A percentile compares a stretch with the other conserved stretches of the same genome.
phyloP scores from a whole-genome alignment of 495 filamentous ascomycete species.

The Aspergillus indologenus region DNA sequence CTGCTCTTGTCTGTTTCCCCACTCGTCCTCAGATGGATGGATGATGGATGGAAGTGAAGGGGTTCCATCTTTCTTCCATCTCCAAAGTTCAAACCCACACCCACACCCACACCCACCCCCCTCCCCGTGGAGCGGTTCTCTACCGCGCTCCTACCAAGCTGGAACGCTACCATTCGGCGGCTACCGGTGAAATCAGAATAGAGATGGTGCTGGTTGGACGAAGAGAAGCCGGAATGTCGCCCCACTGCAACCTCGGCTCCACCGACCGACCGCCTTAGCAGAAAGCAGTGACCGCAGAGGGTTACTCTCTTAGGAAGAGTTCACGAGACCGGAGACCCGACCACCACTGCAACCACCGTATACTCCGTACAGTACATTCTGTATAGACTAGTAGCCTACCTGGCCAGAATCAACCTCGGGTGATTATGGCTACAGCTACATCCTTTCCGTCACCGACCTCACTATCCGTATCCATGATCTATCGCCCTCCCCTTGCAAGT shows the following conservation, averaged over 20 bases:
- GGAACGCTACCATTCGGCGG: neutral
- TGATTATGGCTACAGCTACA: neutral
- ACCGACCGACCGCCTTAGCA: constrained; percentile 2
- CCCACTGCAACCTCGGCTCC: constrained; percentile 10
- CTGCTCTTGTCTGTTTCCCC: constrained; percentile 11
- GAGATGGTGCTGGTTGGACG: constrained; percentile 11
- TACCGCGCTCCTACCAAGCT: neutral
- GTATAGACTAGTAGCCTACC: neutral
- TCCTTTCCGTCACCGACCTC: too few relatives aligned
- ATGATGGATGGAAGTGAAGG: neutral
- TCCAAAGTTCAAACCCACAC: constrained; percentile 1
- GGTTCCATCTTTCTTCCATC: neutral
- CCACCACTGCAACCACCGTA: too few relatives aligned
- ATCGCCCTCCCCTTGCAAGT: constrained; percentile 1
- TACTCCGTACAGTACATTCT: too few relatives aligned
- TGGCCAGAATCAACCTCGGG: neutral
- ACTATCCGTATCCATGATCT: too few relatives aligned
- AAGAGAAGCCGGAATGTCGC: constrained; percentile 2
- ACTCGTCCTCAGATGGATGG: too few relatives aligned
- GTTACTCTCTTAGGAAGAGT: constrained; percentile 20
- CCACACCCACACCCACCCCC: neutral
- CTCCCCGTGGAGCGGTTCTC: neutral
- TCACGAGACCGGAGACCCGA: constrained; percentile 22
- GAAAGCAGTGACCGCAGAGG: neutral
- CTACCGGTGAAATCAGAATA: constrained; percentile 12